Conservation (phyloP, 2,329 filamentous ascomycete genomes). For the Claviceps sp. region DNA sequence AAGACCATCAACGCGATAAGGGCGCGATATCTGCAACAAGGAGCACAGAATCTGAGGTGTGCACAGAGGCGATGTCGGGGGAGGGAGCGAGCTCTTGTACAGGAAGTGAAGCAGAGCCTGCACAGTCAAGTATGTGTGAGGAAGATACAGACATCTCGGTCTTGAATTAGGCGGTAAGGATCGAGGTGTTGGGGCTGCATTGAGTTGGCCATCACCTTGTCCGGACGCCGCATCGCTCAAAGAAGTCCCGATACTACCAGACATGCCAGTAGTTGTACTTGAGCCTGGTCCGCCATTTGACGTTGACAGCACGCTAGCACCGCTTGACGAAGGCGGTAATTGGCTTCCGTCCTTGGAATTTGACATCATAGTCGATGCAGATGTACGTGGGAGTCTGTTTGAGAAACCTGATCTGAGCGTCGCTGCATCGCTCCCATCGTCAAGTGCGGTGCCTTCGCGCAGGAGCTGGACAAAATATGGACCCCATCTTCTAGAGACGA, state of each 20-base stretch:
- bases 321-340: conserved; percentile 26
- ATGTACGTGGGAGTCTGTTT: conserved; percentile 53
- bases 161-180: conserved; percentile 49
- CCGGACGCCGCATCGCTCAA: conserved; percentile 16
- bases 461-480: conserved; percentile 90
- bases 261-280: not conserved
- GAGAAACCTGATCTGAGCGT: conserved; percentile 56
- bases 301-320: conserved; percentile 27
- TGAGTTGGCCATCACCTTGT: conserved; percentile 30
- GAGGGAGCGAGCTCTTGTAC: conserved; percentile 81
- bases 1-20: conserved; percentile 85
- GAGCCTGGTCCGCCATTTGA: conserved; percentile 10
- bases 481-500: conserved; percentile 81
- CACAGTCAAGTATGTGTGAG: conserved; percentile 80
- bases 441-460: conserved; percentile 61
- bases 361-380: conserved; percentile 73
- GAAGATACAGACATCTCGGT: conserved; percentile 79
- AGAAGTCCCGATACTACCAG: conserved; percentile 26
- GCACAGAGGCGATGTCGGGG: conserved; percentile 62
- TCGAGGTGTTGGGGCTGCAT: conserved; percentile 42
- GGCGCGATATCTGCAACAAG: conserved; percentile 79
- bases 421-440: conserved; percentile 59
- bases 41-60: conserved; percentile 95
- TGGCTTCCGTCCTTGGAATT: conserved; percentile 39
- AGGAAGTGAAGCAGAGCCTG: conserved; percentile 85